Conservation (phyloP, 768 basidiomycete genomes). For the Leccinum boreale region DNA sequence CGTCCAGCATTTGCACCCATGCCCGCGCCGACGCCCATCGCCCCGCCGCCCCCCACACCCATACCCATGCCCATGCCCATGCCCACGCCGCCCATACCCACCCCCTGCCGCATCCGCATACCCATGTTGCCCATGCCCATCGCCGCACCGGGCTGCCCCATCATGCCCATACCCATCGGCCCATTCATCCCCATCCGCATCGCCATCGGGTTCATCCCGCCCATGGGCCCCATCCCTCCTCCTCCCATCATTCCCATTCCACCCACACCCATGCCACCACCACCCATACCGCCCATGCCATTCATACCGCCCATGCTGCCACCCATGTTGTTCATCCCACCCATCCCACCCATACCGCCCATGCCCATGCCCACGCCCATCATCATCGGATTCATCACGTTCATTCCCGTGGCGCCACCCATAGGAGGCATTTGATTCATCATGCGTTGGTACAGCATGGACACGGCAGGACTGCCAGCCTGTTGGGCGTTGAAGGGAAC, state of each 20-base stretch:
- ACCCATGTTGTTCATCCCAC: conserved; percentile 28
- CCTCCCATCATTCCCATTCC: conserved; percentile 39
- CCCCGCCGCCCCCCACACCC: conserved; percentile 36
- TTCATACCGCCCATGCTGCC: conserved; percentile 21
- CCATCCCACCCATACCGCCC: conserved; percentile 39
- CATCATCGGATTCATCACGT: conserved; percentile 49
- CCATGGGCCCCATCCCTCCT: conserved; percentile 27
- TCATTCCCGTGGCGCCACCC: conserved; percentile 44
- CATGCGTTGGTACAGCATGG: conserved; percentile 36
- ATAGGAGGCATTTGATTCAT: conserved; percentile 43
- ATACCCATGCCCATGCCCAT: neutral
- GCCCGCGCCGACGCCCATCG: conserved; percentile 33
- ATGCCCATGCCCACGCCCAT: conserved; percentile 50
- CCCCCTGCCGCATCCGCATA: conserved; percentile 33
- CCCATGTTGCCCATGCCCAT: conserved; percentile 32
- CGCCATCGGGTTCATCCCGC: conserved; percentile 32
- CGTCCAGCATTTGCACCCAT: conserved; percentile 35
- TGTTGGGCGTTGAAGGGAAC: conserved; percentile 36
- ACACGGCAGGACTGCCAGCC: conserved; percentile 33
- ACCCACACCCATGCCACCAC: conserved; percentile 11
- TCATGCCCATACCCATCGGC: conserved; percentile 41
- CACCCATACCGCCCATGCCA: conserved; percentile 18
- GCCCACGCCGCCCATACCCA: conserved; percentile 33
- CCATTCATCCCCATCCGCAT: conserved; percentile 15
- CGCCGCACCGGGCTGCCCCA: conserved; percentile 17